phyloP scores from a whole-genome alignment of 106 monocot genomes.

The Acorus gramineus region DNA sequence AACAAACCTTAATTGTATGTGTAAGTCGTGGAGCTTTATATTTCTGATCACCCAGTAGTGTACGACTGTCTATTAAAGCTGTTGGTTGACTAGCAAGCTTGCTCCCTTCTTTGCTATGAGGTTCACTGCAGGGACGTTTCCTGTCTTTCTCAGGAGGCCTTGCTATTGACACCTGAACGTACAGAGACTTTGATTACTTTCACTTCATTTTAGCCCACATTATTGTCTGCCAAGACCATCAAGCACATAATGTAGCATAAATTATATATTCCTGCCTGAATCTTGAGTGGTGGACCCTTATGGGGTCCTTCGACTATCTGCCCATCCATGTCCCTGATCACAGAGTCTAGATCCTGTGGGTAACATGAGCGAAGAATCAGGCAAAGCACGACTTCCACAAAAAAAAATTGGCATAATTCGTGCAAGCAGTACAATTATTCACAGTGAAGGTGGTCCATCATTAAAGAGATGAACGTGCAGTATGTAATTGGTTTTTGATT shows the following conservation, averaged over 20 bases:
- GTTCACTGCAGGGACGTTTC: constrained; percentile 26
- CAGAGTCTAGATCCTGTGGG: constrained; percentile 24
- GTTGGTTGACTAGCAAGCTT: neutral
- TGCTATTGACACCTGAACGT: constrained; percentile 27
- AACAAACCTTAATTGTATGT: neutral
- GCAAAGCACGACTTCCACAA: no score
- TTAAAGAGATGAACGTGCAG: no score
- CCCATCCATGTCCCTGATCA: constrained; percentile 33
- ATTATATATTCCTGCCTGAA: constrained; percentile 20
- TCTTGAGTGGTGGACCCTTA: constrained; percentile 24
- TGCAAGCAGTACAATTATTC: neutral
- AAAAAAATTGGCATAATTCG: no score
- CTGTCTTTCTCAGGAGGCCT: constrained; percentile 21
- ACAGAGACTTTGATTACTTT: neutral
- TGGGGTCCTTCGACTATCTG: constrained; percentile 27
- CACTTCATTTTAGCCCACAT: no score
- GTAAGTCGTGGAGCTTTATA: constrained; percentile 20
- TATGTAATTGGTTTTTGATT: no score
- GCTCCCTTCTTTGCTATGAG: neutral
- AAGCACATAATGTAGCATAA: neutral
- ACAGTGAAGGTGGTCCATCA: no score
- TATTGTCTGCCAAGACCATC: no score
- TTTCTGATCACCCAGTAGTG: constrained; percentile 10
- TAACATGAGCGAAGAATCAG: neutral
- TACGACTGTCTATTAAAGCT: constrained; percentile 2